phyloP scores from a whole-genome alignment of 768 basidiomycete species.

The Fistulinella prunicolor region DNA sequence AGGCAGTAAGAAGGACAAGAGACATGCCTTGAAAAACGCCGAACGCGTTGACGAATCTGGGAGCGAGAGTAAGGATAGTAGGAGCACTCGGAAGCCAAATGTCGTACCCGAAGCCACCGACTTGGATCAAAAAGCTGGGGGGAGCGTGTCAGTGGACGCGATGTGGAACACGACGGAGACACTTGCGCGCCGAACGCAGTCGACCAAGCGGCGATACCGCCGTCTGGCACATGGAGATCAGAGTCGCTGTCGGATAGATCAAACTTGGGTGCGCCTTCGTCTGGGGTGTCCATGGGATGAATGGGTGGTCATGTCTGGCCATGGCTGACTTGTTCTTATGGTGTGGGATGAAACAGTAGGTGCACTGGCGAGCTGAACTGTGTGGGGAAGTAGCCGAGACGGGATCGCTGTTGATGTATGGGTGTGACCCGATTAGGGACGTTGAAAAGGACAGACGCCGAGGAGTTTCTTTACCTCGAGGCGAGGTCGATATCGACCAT shows the following conservation, averaged over 20 bases:
- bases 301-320: too few species aligned
- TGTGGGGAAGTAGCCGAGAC: too few species aligned
- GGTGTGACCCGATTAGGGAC: too few species aligned
- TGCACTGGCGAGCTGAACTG: too few species aligned
- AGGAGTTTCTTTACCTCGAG: background rate
- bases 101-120: constrained; percentile 37
- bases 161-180: background rate
- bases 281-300: too few species aligned
- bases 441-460: too few species aligned
- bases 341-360: too few species aligned
- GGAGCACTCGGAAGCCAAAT: background rate
- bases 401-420: too few species aligned
- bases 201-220: constrained; percentile 24
- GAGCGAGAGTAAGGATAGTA: background rate
- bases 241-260: background rate
- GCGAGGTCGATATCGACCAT: constrained; percentile 4
- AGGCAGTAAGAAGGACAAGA: background rate
- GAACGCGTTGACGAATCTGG: constrained; percentile 35
- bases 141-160: background rate
- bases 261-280: background rate
- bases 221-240: constrained; percentile 16
- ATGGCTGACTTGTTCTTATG: too few species aligned
- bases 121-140: constrained; percentile 34
- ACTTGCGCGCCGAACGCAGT: constrained; percentile 26
- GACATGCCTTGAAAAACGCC: constrained; percentile 40